Base-by-base conservation (phyloP, 306 rosid genomes). In the Quercus alba region DNA sequence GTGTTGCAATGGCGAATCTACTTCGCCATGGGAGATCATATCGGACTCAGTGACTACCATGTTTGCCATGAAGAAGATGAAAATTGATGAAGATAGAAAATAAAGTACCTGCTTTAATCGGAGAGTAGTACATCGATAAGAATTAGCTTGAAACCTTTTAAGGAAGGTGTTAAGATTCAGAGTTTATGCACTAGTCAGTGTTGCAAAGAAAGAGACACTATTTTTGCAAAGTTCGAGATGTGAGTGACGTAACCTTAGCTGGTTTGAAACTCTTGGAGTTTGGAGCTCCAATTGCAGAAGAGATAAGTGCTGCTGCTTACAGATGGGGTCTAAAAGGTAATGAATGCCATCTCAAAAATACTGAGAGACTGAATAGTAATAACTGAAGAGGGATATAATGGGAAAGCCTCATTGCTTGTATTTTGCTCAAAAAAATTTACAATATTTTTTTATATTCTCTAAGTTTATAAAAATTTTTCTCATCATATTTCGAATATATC, bases 21-120 rank as follows among this genome's bases (percentile, higher is more conserved):
- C 91, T 52, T 87, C 91, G 1, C 73, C 81, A 10, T 75, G 89
- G n/a, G 87, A 77, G 8, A 85, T 77, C 79, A 74, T 80, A 35
- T 87, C 92, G 0, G 82, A 62, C 55, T 90, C 95, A 0, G 79
- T 69, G 35, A 72, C 72, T 78, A 86, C 92, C 94, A 91, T 91
- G 15, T 52, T 80, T 49, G 61, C 57, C 63, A 75, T 19, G 72
- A 44, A 33, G 72, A 66, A 17, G 8, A 31, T 64, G 70, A 64
- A 64, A 41, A 41, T 41, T 41, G 25, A 35, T 35, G 52, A 49
- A 12, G 72, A 7, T 67, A 1, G 19, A 66, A 18, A 49, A 49
- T 49, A 12, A 49, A 11, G 17, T 10, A 30, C 49, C 71, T 66
- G 71, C 49, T 66, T 33, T 17, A 49, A 10, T 1, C 1, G 5